Evolutionary conservation across 23 red algal species (phyloP), one percentile per base, ranked within the genome.

Genomic region (Agarophyton chilense): DNA sequence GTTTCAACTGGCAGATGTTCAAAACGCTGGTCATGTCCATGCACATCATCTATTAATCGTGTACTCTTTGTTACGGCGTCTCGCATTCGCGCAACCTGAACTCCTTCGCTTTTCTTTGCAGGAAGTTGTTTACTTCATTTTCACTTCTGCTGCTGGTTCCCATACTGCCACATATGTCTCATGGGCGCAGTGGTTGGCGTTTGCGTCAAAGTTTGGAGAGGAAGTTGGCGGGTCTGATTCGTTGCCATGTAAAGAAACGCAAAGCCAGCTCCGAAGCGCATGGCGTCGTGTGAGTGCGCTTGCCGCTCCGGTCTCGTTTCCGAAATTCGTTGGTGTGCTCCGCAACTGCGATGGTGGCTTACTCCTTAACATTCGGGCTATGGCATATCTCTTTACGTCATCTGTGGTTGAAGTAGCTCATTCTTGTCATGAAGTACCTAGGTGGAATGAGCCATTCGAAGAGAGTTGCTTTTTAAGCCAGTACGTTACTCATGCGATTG

Each of bases 161-260:
- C 28, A 49, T 21, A 10, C 36, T 26, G 35, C 81, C 40, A 65
- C 33, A 5, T 44, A 8, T 26, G 24, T 86, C 12, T 52, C 40
- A 12, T 86, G 49, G 53, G 6, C n/a, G 21, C 61, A 86, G 34
- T 86, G 81, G 81, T 28, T 31, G 12, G 61, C 18, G 14, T 72
- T 86, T 45, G 60, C 81, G 29, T 52, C 58, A 12, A 22, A 72
- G 28, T 19, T 86, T 5, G 81, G 61, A 8, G 8, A 49, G 6
- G 33, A 29, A 5, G 10, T 86, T 11, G 81, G 81, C 43, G 81
- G 81, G 8, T 12, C 60, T 24, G 81, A 86, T 43, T 86, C 81
- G 31, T 46, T 70, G n/a, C 81, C 81, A n/a, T 72, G 42, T 26
- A 62, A 72, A 25, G 16, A 86, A 12, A 56, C 81, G 28, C 53